Evolutionary conservation across 148 eudicot genomes (phyloP), one percentile per base, ranked within the genome.

Genomic region (Nepenthes gracilis): DNA sequence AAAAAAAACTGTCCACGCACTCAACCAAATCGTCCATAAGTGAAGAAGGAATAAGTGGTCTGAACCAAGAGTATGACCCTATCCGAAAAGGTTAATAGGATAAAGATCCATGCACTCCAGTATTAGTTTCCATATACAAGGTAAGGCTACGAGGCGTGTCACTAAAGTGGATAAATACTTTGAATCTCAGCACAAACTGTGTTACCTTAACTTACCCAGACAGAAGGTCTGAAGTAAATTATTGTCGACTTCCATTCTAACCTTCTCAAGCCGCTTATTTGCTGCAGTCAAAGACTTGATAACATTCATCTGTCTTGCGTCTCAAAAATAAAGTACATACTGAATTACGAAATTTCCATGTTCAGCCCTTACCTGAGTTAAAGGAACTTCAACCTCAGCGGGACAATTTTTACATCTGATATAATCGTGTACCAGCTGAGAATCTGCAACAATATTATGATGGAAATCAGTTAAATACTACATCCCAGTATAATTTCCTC

Each of bases 191-290:
- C 4, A 11, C 4, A 52, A 52, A 52, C 49, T 45, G 11, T 5
- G 49, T 45, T 5, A 9, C 12, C 23, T 6, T 14, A n/a, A 64
- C 87, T 80, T 77, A 88, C 97, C 97, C 49, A 85, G 85, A 72
- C 90, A 80, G 59, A 75, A 82, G 55, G 88, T 75, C 54, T 75
- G 77, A 73, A 83, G 85, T 66, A 79, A 57, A 63, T 63, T 85
- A 64, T 80, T 85, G 84, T 83, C 96, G 49, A 92, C 94, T n/a
- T 92, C 96, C 90, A 82, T 80, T 60, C 83, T 82, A 48, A 88
- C 90, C 74, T 85, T 88, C 82, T 83, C 83, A 60, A 92, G 80
- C 70, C 88, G 85, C 69, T 85, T 83, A 60, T 82, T 88, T 58
- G 96, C 85, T 55, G 86, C 74, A 63, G 87, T 79, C 70, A 81